Evolutionary conservation across 495 filamentous ascomycete species (phyloP).

Genomic region (Amniculicola lignicola): DNA sequence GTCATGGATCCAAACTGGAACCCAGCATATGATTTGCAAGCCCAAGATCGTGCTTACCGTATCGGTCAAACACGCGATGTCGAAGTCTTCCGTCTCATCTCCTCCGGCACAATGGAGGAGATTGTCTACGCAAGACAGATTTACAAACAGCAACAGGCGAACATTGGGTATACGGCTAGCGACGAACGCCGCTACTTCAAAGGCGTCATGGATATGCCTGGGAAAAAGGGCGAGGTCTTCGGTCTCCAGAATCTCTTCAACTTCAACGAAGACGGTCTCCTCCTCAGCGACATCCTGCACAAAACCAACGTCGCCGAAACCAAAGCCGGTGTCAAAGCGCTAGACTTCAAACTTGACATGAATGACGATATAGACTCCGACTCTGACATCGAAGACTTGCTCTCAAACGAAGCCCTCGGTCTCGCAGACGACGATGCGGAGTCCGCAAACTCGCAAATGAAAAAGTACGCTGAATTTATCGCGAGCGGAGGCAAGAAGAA

Average conservation of each 20-base stretch:
- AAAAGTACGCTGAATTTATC: constrained; percentile 64
- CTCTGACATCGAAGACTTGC: constrained; percentile 53
- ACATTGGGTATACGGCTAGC: constrained; percentile 92
- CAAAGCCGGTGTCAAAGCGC: constrained; percentile 75
- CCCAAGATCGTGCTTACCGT: constrained; percentile 93
- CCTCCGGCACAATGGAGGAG: constrained; percentile 90
- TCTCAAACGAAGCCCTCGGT: constrained; percentile 42
- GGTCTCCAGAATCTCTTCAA: constrained; percentile 83
- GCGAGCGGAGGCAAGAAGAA: background rate
- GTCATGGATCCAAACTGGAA: constrained; percentile 99
- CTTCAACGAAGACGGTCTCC: constrained; percentile 72
- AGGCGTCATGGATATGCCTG: constrained; percentile 80
- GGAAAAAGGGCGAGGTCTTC: constrained; percentile 89
- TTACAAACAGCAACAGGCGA: constrained; percentile 98
- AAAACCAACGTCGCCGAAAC: constrained; percentile 97
- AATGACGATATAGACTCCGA: constrained; percentile 40
- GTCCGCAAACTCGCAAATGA: constrained; percentile 52
- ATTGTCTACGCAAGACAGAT: constrained; percentile 97
- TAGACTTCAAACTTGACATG: constrained; percentile 64
- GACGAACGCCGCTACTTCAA: constrained; percentile 93
- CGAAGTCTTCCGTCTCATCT: constrained; percentile 94
- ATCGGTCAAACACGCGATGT: constrained; percentile 93
- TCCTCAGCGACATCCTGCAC: constrained; percentile 90
- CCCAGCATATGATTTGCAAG: constrained; percentile 87
- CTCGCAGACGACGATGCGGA: constrained; percentile 53